These are phyloP conservation scores for Aspergillus quadrilineatus DNA, from an alignment of 2,329 filamentous ascomycete species.

Conservation along the genomic window DNA sequence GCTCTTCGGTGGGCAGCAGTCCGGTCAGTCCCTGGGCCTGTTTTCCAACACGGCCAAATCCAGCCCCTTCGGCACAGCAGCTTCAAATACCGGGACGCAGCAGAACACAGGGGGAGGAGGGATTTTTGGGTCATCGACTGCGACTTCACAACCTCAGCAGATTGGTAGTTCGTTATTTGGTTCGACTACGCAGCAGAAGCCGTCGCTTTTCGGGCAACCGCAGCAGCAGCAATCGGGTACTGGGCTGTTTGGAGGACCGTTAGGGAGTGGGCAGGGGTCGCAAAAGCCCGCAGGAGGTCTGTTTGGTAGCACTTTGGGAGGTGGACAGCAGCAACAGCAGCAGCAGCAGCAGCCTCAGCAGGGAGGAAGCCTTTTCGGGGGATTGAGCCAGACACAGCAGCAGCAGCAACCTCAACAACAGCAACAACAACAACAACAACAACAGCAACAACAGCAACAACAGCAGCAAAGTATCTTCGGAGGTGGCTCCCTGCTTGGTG, in stretches of 20 bases:
- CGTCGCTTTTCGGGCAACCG: constrained; percentile 29
- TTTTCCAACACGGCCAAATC: constrained; percentile 32
- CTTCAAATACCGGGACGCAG: constrained; percentile 5
- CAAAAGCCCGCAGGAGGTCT: constrained; percentile 20
- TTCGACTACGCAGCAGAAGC: constrained; percentile 26
- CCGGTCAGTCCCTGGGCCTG: constrained; percentile 32
- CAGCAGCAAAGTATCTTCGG: constrained; percentile 29
- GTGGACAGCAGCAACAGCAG: constrained; percentile 16
- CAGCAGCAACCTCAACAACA: constrained; percentile 20
- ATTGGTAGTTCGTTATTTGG: constrained; percentile 41
- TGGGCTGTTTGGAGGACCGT: constrained; percentile 27
- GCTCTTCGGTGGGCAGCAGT: constrained; percentile 36
- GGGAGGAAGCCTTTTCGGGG: too few relatives aligned
- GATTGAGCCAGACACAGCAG: constrained; percentile 20
- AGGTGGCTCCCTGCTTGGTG: constrained; percentile 29
- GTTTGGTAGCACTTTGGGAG: constrained; percentile 33
- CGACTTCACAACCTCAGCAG: constrained; percentile 16
- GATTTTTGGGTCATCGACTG: constrained; percentile 25
- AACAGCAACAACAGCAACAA: constrained; percentile 32
- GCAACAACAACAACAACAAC: too few relatives aligned
- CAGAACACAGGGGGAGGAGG: constrained; percentile 21
- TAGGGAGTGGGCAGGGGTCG: constrained; percentile 27
- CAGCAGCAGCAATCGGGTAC: constrained; percentile 12
- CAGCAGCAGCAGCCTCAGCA: neutral
- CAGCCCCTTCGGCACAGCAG: constrained; percentile 31